Evolutionary conservation across 2,329 filamentous ascomycete species (phyloP), one percentile per base, ranked within the genome.

Genomic region (Diaporthe velutina): DNA sequence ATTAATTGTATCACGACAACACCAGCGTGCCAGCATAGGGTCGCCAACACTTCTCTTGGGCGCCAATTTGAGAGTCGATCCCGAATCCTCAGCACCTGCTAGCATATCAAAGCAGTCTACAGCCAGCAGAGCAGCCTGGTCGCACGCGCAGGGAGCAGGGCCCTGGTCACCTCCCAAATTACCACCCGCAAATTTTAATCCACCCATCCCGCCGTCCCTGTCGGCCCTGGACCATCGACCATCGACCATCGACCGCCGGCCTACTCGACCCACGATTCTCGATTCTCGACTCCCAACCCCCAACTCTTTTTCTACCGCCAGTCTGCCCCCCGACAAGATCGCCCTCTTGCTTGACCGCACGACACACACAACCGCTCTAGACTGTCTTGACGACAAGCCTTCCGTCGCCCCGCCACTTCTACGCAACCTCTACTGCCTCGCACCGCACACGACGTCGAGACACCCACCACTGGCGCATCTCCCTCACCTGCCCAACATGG

Each of bases 401-500:
- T 3, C 17, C 54, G 30, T n/a, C 19, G 13, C 30, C 55, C 8
- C 58, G 22, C 13, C 15, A n/a, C 52, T 33, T 8, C 28, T 15
- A 19, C 57, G 42, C 22, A 17, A 19, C 57, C 35, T 42, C 38
- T 15, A 61, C 57, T 42, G n/a, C 57, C 45, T 35, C 30, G 22
- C 61, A 9, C 42, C 15, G n/a, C 45, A 52, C 30, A 17, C 64
- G n/a, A 35, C 45, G 30, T 13, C 45, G 10, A 52, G 30, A 54
- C n/a, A n/a, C 28, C n/a, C n/a, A n/a, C 28, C n/a, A 42, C 25
- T 73, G 55, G 64, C 64, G 73, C 45, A 28, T 55, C 28, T 30
- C 66, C 42, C 50, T 30, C 45, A 67, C 13, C 50, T 50, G 64
- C 73, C 77, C 77, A 82, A 42, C 79, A 88, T 88, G 86, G 82